Evolutionary conservation across 805 yeast genomes (phyloP), one percentile per base, ranked within the genome.

Genomic region (Metschnikowia anglica): DNA sequence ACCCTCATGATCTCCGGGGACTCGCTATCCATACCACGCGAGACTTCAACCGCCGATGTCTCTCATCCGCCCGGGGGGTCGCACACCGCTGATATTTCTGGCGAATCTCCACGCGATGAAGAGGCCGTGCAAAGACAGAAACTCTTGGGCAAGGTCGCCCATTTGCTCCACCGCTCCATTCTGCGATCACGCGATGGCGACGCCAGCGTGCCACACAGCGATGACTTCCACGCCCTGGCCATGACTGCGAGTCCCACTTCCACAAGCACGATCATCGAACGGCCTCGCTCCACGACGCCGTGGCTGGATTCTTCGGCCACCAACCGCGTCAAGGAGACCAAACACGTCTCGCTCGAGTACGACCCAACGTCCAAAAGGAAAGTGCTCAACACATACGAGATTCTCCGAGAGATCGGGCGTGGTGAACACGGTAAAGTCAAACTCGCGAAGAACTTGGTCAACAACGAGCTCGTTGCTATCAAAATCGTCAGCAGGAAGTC

Each of bases 361-460:
- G 96, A 93, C 62, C 97, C 98, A 0, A 76, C 85, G 4, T 80
- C 84, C 1, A 81, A 84, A 48, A 78, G 93, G 38, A 86, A 90
- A 59, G 80, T 84, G 26, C 72, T 93, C 48, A 93, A 93, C 65
- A 81, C 95, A 0, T 93, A 90, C 60, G 99, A 93, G 63, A 86
- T 93, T 27, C 65, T 89, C 23, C 73, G 77, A 19, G 97, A 90
- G 65, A 72, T 93, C 21, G 99, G 99, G 9, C 74, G 86, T 26
- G 99, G 99, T n/a, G 96, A 90, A 62, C 98, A 91, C 65, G 98
- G 99, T n/a, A 91, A 88, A 62, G 99, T 93, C 32, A 93, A 93
- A 61, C 73, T 93, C 15, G 99, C 95, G 0, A 77, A 77, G 46
- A 91, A 90, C 59, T 63, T 83, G 41, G 72, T 76, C n/a, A 63